These are phyloP conservation scores for Nitzschia inconspicua DNA, from an alignment of 108 stramenopile species.

Conservation along the genomic window DNA sequence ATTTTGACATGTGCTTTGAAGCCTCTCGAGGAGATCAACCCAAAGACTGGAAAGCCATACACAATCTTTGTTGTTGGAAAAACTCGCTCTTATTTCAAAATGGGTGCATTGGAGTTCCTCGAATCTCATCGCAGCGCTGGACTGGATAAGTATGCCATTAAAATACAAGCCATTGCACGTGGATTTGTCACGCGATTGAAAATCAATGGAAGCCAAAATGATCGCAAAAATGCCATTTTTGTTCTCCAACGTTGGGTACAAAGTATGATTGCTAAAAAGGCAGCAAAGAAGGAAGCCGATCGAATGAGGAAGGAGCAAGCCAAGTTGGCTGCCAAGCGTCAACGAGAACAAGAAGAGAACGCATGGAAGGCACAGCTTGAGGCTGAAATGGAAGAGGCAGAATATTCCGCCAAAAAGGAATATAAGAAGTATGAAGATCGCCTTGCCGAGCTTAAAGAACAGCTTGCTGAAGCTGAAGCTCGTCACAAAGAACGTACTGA, in stretches of 20 bases:
- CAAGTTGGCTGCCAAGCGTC: slow-evolving; percentile 12
- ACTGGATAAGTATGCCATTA: slow-evolving; percentile 58
- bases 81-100: slow-evolving; percentile 78
- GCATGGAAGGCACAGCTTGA: slow-evolving; percentile 16
- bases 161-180: slow-evolving; percentile 31
- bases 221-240: slow-evolving; percentile 30
- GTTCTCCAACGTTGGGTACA: slow-evolving; percentile 50
- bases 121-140: slow-evolving; percentile 48
- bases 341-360: slow-evolving; percentile 26
- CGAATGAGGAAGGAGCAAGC: slow-evolving; percentile 14
- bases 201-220: slow-evolving; percentile 20
- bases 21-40: slow-evolving; percentile 13
- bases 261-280: slow-evolving; percentile 25
- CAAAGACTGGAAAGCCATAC: slow-evolving; percentile 37
- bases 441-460: slow-evolving; percentile 25
- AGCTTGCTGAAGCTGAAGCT: slow-evolving; percentile 31
- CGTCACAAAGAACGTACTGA: slow-evolving; percentile 22
- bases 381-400: slow-evolving; percentile 28
- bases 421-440: slow-evolving; percentile 40
- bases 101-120: slow-evolving; percentile 74
- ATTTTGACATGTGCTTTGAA: slow-evolving; percentile 31
- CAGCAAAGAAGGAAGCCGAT: slow-evolving; percentile 19
- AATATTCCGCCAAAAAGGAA: slow-evolving; percentile 27
- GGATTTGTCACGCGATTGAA: slow-evolving; percentile 24
- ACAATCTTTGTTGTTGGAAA: slow-evolving; percentile 68